Evolutionary conservation across 495 filamentous ascomycete genomes (phyloP).

Genomic region (Aspergillus baeticus): DNA sequence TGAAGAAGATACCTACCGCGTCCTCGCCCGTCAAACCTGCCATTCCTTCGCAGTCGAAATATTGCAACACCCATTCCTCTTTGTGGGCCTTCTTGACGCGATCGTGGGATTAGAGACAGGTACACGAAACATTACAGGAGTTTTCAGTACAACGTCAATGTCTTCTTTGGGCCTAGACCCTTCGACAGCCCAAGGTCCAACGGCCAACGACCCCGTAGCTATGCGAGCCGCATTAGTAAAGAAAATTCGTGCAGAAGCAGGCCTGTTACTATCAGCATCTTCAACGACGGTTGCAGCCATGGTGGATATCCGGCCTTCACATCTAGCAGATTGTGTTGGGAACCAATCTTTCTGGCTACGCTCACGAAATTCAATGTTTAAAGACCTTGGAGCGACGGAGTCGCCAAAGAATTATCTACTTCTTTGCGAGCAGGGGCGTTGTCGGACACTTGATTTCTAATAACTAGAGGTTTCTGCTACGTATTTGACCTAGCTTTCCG

Average conservation of each 20-base stretch:
- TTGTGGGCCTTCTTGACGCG: slow-evolving; percentile 71
- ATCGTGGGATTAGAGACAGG: slow-evolving; percentile 71
- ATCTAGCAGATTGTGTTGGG: slow-evolving; percentile 51
- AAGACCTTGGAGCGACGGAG: slow-evolving; percentile 39
- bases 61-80: slow-evolving; percentile 87
- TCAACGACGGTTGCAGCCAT: slow-evolving; percentile 35
- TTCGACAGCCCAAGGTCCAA: slow-evolving; percentile 20
- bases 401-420: slow-evolving; percentile 44
- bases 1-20: slow-evolving; percentile 60
- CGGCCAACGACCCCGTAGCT: slow-evolving; percentile 26
- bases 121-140: slow-evolving; percentile 41
- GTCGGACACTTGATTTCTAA: slow-evolving; percentile 42
- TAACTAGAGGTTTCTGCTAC: neutral
- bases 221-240: slow-evolving; percentile 39
- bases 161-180: slow-evolving; percentile 1
- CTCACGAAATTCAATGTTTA: slow-evolving; percentile 46
- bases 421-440: slow-evolving; percentile 51
- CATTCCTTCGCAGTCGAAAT: slow-evolving; percentile 86
- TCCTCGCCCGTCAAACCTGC: slow-evolving; percentile 69
- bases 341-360: slow-evolving; percentile 53
- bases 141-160: slow-evolving; percentile 33
- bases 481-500: no score
- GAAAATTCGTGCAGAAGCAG: slow-evolving; percentile 38
- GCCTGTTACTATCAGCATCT: slow-evolving; percentile 38
- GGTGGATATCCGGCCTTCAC: slow-evolving; percentile 39